These are phyloP conservation scores for Irpex lacteus DNA, from an alignment of 1,284 basidiomycete species.

Conservation along the genomic window DNA sequence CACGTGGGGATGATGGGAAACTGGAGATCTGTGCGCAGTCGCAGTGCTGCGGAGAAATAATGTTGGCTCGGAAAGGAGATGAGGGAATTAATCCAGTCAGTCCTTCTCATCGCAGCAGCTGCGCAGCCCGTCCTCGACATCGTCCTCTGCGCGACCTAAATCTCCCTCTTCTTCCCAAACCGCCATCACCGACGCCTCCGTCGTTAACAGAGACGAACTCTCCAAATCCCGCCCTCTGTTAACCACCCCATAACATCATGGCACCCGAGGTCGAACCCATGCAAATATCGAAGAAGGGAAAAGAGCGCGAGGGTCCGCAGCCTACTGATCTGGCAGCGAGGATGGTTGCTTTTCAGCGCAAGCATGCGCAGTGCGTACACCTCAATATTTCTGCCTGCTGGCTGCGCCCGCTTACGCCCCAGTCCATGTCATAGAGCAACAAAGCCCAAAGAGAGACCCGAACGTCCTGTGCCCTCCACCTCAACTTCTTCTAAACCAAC, in stretches of 20 bases:
- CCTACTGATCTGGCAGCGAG: slow-evolving; percentile 66
- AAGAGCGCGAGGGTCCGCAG: slow-evolving; percentile 35
- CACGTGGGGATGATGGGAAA: slow-evolving; percentile 24
- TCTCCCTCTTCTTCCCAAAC: slow-evolving; percentile 13
- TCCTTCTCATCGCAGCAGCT: slow-evolving; percentile 28
- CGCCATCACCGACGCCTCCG: slow-evolving; percentile 14
- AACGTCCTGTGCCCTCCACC: slow-evolving; percentile 36
- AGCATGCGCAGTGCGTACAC: slow-evolving; percentile 54
- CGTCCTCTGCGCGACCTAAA: slow-evolving; percentile 12
- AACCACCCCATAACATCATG: slow-evolving; percentile 15
- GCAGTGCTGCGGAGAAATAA: neutral
- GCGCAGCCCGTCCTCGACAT: slow-evolving; percentile 19
- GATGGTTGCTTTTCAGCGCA: slow-evolving; percentile 62
- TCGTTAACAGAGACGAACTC: neutral
- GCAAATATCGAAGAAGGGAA: slow-evolving; percentile 29
- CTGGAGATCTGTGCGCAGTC: slow-evolving; percentile 21
- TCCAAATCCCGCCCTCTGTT: neutral
- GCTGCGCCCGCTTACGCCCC: neutral
- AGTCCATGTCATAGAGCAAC: slow-evolving; percentile 35
- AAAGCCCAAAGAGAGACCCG: slow-evolving; percentile 44
- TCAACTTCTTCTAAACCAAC: slow-evolving; percentile 27
- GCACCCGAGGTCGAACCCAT: slow-evolving; percentile 18
- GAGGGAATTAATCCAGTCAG: slow-evolving; percentile 19
- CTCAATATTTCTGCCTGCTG: neutral
- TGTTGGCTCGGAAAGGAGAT: slow-evolving; percentile 5